Evolutionary conservation across 148 eudicot species (phyloP).

Genomic region (Silene latifolia): DNA sequence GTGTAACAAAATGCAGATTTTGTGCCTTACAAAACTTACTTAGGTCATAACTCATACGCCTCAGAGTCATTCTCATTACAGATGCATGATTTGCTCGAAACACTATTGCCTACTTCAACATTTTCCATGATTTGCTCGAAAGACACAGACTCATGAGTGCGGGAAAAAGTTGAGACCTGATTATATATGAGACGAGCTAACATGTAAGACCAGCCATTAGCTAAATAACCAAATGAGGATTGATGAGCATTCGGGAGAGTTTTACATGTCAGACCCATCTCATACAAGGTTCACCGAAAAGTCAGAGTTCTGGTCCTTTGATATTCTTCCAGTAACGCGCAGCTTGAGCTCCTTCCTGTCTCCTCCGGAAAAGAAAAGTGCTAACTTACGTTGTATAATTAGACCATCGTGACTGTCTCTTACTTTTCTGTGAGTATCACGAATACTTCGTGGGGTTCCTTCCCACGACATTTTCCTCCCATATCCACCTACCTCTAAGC

Average conservation of each 20-base stretch:
- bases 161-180: too few relatives aligned
- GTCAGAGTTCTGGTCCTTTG: constrained; percentile 35
- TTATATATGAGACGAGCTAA: neutral
- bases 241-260: neutral
- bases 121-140: constrained; percentile 2
- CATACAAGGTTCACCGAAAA: neutral
- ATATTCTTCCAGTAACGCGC: constrained; percentile 37
- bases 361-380: constrained; percentile 38
- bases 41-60: too few relatives aligned
- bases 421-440: constrained; percentile 39
- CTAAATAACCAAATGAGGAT: too few relatives aligned
- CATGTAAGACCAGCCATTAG: neutral
- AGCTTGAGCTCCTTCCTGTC: constrained; percentile 37
- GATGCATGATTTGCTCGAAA: neutral
- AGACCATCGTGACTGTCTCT: constrained; percentile 40
- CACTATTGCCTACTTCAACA: neutral
- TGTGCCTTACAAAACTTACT: neutral
- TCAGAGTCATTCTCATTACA: constrained; percentile 7
- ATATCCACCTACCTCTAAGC: constrained; percentile 37
- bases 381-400: constrained; percentile 30
- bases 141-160: too few relatives aligned
- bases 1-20: neutral
- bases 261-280: neutral
- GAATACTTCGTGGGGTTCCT: constrained; percentile 39
- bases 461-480: constrained; percentile 40